These are phyloP conservation scores for Pleurotus platypus DNA, from an alignment of 768 basidiomycete species.

Conservation along the genomic window DNA sequence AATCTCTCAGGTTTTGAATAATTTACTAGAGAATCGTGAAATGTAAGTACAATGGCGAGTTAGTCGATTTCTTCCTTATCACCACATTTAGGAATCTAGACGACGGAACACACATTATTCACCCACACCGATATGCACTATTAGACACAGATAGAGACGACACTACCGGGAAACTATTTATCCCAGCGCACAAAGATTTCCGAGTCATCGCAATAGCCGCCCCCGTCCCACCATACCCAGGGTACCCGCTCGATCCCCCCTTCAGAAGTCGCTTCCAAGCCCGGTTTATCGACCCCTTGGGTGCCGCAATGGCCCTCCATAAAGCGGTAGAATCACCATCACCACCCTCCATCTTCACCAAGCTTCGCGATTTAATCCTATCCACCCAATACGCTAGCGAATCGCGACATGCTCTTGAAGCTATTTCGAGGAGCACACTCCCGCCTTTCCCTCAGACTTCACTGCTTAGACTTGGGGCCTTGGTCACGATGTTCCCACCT, in stretches of 20 bases:
- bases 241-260: conserved; percentile 63
- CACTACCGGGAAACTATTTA: conserved; percentile 41
- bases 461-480: conserved; percentile 42
- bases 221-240: conserved; percentile 65
- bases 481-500: conserved; percentile 48
- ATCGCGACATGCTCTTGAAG: conserved; percentile 48
- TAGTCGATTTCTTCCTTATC: not conserved
- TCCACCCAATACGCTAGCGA: conserved; percentile 64
- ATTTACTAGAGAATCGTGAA: conserved; percentile 68
- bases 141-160: conserved; percentile 30
- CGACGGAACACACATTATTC: conserved; percentile 68
- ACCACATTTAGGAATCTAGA: conserved; percentile 52
- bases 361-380: conserved; percentile 53
- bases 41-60: conserved; percentile 33
- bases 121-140: conserved; percentile 54
- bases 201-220: conserved; percentile 68
- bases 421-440: conserved; percentile 47
- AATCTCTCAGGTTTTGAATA: conserved; percentile 49
- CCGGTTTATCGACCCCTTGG: conserved; percentile 60
- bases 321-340: conserved; percentile 8
- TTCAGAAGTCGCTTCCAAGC: conserved; percentile 70
- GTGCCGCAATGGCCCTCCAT: conserved; percentile 42
- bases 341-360: conserved; percentile 29
- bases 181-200: conserved; percentile 66
- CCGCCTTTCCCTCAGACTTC: conserved; percentile 67